Evolutionary conservation across 129 eudicot species (phyloP).

Genomic region (Centaurea solstitialis): DNA sequence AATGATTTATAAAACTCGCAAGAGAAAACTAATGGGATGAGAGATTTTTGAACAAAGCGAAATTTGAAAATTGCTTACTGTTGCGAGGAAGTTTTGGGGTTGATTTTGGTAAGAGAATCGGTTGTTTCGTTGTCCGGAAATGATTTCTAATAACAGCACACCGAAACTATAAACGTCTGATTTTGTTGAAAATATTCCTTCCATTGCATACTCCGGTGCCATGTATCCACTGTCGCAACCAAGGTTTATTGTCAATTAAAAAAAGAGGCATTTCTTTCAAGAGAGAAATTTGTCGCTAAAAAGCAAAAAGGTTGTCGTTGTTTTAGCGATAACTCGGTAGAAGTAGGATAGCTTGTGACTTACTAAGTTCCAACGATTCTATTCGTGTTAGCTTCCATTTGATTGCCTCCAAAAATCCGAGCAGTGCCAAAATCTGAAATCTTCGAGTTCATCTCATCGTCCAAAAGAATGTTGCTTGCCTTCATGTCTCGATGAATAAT

Average conservation of each 20-base stretch:
- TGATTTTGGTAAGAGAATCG: background rate
- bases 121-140: constrained; percentile 1
- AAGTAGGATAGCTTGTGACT: background rate
- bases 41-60: background rate
- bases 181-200: constrained; percentile 13
- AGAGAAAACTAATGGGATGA: background rate
- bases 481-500: background rate
- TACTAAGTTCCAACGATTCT: constrained; percentile 41
- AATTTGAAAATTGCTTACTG: background rate
- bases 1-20: background rate
- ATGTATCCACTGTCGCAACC: constrained; percentile 25
- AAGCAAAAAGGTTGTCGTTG: background rate
- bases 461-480: constrained; percentile 28
- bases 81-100: background rate
- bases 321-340: background rate
- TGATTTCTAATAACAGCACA: constrained; percentile 15
- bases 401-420: background rate
- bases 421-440: constrained; percentile 44
- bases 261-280: background rate
- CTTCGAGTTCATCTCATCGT: constrained; percentile 35
- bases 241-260: background rate
- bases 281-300: background rate
- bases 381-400: constrained; percentile 3
- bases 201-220: constrained; percentile 27
- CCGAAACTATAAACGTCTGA: constrained; percentile 33